Base-by-base conservation (phyloP, 352 stramenopile genomes). In the Aphanomyces euteiches region DNA sequence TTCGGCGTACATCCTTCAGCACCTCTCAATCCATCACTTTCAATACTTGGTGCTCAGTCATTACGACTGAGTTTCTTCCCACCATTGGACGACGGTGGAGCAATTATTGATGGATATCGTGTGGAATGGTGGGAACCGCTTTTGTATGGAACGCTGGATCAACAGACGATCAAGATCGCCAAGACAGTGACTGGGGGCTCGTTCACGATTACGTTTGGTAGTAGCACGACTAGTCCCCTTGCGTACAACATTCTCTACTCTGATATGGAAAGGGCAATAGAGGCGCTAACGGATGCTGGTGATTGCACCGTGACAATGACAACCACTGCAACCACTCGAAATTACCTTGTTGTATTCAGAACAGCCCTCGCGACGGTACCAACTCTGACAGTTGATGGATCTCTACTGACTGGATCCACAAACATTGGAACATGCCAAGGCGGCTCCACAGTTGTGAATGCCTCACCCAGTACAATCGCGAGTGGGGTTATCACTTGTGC, bases 121-220 rank as follows among this genome's bases (percentile, higher is more conserved):
- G 87, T 98, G 28, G 93, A 98, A 66, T 96, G 84, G 85, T 95
- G 84, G 84, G 83, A 91, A 43, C 67, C 67, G 15, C 48, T 56
- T n/a, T 13, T 36, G 34, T 47, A 79, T 72, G 81, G 69, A 12
- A 70, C 43, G 34, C 36, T 70, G 10, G 75, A 90, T 48, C 77
- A 92, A 0, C 92, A 98, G 69, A 78, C 91, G 6, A 75, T 97
- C 36, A 96, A 96, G 73, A 81, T 97, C 7, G 80, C 83, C n/a
- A 77, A 72, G 7, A 73, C 77, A 2, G 90, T 90, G 37, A 90
- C 88, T 1, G 88, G 78, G 38, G 91, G 92, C 4, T 88, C 81
- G 38, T 98, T 97, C 60, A 95, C 79, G 21, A 63, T 97, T 6
- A 72, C 77, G 53, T 75, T 96, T 6, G 84, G 85, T 17, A 56